Percentiles rank a stretch among this genome's conserved stretches.
phyloP scores from a whole-genome alignment of 2,329 filamentous ascomycete genomes.

The Talaromyces atroroseus region DNA sequence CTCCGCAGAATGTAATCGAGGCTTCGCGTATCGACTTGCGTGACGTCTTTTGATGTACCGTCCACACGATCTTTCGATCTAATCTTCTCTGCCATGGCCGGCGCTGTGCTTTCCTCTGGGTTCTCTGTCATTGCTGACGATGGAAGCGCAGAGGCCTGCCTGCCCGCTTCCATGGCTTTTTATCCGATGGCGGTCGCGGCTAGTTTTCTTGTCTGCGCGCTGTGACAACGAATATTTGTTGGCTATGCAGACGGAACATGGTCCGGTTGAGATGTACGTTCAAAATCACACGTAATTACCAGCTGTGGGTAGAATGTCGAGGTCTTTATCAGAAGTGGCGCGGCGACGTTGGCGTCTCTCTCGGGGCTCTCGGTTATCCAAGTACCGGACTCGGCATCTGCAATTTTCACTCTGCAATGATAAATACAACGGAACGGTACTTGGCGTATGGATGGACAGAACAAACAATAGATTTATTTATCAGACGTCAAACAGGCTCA shows the following conservation, averaged over 20 bases:
- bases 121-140: conserved; percentile 13
- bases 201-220: conserved; percentile 11
- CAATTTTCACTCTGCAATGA: not conserved
- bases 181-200: conserved; percentile 16
- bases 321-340: conserved; percentile 2
- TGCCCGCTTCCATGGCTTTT: conserved; percentile 27
- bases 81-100: conserved; percentile 12
- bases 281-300: not conserved
- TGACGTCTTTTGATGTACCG: conserved; percentile 15
- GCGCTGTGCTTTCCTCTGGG: conserved; percentile 10
- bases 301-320: not conserved
- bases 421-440: not conserved
- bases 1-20: conserved; percentile 79
- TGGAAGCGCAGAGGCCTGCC: conserved; percentile 20
- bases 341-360: conserved; percentile 1
- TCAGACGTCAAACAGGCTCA: not conserved
- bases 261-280: conserved; percentile 15
- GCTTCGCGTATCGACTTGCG: conserved; percentile 62
- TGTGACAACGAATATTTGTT: conserved; percentile 1
- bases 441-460: not conserved
- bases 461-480: not conserved
- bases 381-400: not conserved
- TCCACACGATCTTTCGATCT: conserved; percentile 13
- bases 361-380: conserved; percentile 9
- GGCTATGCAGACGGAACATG: conserved; percentile 24